phyloP scores from a whole-genome alignment of 345 rosid genomes.

The Populus euphratica region DNA sequence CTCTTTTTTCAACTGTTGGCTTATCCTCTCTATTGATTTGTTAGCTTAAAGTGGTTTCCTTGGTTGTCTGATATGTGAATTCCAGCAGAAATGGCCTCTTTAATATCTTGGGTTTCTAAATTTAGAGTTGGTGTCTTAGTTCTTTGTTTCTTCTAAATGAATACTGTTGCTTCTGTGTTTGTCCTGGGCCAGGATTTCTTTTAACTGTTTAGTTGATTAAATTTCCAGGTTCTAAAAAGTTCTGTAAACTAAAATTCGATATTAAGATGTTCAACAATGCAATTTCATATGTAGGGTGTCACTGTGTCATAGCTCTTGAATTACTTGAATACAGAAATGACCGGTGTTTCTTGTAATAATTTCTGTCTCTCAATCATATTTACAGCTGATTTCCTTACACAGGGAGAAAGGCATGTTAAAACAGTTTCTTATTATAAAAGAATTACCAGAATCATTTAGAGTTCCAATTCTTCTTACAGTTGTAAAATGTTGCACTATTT shows the following conservation, averaged over 20 bases:
- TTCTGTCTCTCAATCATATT: not conserved
- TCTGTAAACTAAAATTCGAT: not conserved
- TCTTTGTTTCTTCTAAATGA: not conserved
- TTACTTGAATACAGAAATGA: not conserved
- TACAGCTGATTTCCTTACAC: not conserved
- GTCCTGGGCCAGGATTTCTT: not conserved
- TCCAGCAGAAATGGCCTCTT: not conserved
- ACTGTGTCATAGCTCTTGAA: conserved; percentile 5
- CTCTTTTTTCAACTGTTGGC: conserved; percentile 1
- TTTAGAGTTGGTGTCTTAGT: not conserved
- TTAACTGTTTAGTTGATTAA: not conserved
- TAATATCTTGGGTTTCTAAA: not conserved
- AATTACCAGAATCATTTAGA: not conserved
- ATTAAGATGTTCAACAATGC: not conserved
- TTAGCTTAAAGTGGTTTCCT: not conserved
- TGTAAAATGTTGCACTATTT: not conserved
- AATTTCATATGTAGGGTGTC: not conserved
- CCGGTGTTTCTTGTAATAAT: not conserved
- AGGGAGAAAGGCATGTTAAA: not conserved
- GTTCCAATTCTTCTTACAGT: not conserved
- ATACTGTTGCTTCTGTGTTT: not conserved
- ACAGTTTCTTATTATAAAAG: not conserved
- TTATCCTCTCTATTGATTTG: not conserved
- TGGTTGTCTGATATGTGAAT: not conserved
- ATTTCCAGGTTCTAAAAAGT: conserved; percentile 10